phyloP scores from a whole-genome alignment of 768 basidiomycete genomes.

The Dendrothele bispora region DNA sequence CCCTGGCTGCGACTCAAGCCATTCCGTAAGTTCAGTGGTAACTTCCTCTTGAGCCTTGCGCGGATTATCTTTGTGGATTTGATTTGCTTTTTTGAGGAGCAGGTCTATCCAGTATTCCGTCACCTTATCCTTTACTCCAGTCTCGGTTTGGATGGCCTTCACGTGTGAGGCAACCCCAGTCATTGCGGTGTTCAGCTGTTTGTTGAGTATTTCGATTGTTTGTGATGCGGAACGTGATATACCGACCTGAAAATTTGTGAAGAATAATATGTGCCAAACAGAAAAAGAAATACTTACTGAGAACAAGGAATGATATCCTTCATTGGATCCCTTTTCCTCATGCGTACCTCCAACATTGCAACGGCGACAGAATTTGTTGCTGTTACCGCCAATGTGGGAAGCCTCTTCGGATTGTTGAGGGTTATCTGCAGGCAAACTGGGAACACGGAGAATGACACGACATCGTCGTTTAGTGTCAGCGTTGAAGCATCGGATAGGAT shows the following conservation, averaged over 20 bases:
- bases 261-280: background rate
- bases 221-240: constrained; percentile 17
- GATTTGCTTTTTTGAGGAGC: constrained; percentile 23
- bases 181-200: constrained; percentile 31
- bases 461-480: constrained; percentile 9
- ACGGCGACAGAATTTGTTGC: constrained; percentile 41
- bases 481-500: constrained; percentile 32
- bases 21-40: constrained; percentile 22
- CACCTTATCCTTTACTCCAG: constrained; percentile 38
- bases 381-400: constrained; percentile 39
- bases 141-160: constrained; percentile 24
- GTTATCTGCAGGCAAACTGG: constrained; percentile 38
- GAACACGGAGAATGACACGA: constrained; percentile 18
- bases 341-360: constrained; percentile 37
- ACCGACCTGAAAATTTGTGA: constrained; percentile 22
- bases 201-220: constrained; percentile 21
- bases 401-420: constrained; percentile 37
- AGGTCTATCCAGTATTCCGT: constrained; percentile 38
- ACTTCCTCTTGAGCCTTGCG: constrained; percentile 15
- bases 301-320: constrained; percentile 36
- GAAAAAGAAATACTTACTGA: constrained; percentile 16
- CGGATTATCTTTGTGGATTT: constrained; percentile 18
- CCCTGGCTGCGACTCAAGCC: constrained; percentile 22
- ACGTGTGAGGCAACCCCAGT: constrained; percentile 28
- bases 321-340: constrained; percentile 27